Evolutionary conservation across 345 rosid species (phyloP).

Genomic region (Salix exigua): DNA sequence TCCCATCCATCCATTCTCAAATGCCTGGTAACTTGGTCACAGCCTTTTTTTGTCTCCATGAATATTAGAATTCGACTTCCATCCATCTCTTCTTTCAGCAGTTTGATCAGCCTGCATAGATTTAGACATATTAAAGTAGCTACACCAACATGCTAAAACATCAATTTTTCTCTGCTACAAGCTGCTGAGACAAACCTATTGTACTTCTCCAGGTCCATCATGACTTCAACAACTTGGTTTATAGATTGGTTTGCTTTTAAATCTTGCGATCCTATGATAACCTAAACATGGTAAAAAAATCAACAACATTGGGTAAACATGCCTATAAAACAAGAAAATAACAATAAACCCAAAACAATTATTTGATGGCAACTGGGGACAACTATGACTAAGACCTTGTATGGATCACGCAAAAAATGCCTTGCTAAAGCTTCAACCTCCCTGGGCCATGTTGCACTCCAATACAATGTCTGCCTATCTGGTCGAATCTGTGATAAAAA

Average conservation of each 20-base stretch:
- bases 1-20: slow-evolving; percentile 99
- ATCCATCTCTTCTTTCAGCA: slow-evolving; percentile 77
- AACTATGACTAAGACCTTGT: slow-evolving; percentile 50
- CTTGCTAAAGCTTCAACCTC: slow-evolving; percentile 88
- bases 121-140: slow-evolving; percentile 2
- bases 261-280: slow-evolving; percentile 73
- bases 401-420: slow-evolving; percentile 80
- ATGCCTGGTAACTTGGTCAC: slow-evolving; percentile 93
- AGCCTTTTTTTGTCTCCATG: slow-evolving; percentile 88
- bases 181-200: slow-evolving; percentile 55
- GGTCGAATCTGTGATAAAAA: slow-evolving; percentile 71
- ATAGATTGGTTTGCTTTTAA: slow-evolving; percentile 93
- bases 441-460: slow-evolving; percentile 99
- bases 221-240: slow-evolving; percentile 79
- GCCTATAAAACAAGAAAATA: neutral
- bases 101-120: slow-evolving; percentile 57
- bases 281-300: slow-evolving; percentile 40
- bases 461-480: slow-evolving; percentile 88
- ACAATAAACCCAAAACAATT: neutral
- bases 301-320: slow-evolving; percentile 2
- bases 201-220: slow-evolving; percentile 77
- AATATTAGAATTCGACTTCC: slow-evolving; percentile 83
- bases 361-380: neutral
- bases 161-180: neutral
- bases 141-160: slow-evolving; percentile 1